A percentile compares a stretch with the other conserved stretches of the same genome.
phyloP scores from a whole-genome alignment of 1,284 basidiomycete species.

The Melanopsichium pennsylvanicum region DNA sequence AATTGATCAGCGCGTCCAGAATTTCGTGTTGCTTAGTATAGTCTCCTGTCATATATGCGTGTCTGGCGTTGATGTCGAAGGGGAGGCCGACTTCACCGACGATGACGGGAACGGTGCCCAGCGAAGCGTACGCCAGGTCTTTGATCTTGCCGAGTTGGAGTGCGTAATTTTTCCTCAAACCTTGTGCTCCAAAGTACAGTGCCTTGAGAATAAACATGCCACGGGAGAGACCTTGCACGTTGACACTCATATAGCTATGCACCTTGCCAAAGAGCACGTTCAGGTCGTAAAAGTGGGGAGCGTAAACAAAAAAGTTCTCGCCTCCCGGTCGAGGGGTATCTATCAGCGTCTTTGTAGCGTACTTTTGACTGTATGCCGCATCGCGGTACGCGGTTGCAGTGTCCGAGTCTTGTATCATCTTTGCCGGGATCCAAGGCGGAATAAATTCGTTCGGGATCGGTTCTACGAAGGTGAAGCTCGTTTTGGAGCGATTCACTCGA shows the following conservation, averaged over 20 bases:
- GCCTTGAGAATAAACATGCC: slow-evolving; percentile 57
- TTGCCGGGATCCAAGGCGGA: slow-evolving; percentile 53
- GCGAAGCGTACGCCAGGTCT: slow-evolving; percentile 30
- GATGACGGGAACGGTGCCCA: slow-evolving; percentile 56
- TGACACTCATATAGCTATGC: slow-evolving; percentile 54
- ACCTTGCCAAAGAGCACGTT: slow-evolving; percentile 63
- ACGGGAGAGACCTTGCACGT: slow-evolving; percentile 60
- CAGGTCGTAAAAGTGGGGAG: slow-evolving; percentile 65
- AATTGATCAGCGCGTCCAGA: slow-evolving; percentile 64
- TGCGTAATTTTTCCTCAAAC: slow-evolving; percentile 49
- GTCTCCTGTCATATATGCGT: slow-evolving; percentile 70
- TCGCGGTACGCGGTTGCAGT: slow-evolving; percentile 15
- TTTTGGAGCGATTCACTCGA: slow-evolving; percentile 18
- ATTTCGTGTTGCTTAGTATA: slow-evolving; percentile 70
- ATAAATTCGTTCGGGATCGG: slow-evolving; percentile 65
- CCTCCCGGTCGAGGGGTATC: slow-evolving; percentile 45
- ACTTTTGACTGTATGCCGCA: slow-evolving; percentile 35
- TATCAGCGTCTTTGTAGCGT: slow-evolving; percentile 39
- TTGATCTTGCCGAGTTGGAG: slow-evolving; percentile 46
- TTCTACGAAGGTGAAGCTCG: slow-evolving; percentile 48
- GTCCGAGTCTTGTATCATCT: slow-evolving; percentile 11
- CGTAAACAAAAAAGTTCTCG: slow-evolving; percentile 45
- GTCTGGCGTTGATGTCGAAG: slow-evolving; percentile 57
- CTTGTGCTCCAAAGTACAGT: slow-evolving; percentile 56
- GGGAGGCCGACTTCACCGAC: slow-evolving; percentile 63